Evolutionary conservation across 1,139 yeast genomes (phyloP), one percentile per base, ranked within the genome.

Genomic region (Pichia sp.): DNA sequence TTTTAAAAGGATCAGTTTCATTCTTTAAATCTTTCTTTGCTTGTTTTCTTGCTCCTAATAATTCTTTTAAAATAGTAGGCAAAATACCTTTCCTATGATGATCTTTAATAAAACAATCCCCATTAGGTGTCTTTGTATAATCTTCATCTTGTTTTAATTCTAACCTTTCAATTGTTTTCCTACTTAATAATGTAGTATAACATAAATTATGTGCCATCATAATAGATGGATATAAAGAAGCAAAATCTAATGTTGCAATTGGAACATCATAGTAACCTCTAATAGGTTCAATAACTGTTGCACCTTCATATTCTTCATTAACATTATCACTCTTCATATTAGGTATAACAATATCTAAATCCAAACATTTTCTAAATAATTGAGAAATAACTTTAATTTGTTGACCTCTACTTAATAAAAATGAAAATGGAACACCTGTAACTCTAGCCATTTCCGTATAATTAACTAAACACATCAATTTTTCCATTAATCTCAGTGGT

Each of bases 191-290:
- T 0, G 98, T 89, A 0, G 98, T 91, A 62, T 93, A 93, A 62
- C 99, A 93, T 45, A 93, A 69, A 61, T 93, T 93, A 61, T 93
- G 99, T 0, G 99, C 98, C 97, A 91, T 91, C 97, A 93, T 93
- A 56, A 93, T 93, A 46, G 96, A 86, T 6, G 99, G 99, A 62
- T 93, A 93, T 71, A 93, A 74, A 35, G 96, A 87, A 51, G 95
- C 88, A 75, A 93, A 93, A 80, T 93, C 99, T 52, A 93, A 70
- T 0, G 99, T 93, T 2, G 98, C 96, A 59, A 93, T 91, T 0
- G 99, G 99, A 9, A 85, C 91, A 62, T 88, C 95, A 56, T 93
- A 93, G 62, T 88, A 93, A 0, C 98, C 98, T 60, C 97, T 76
- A 13, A 71, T 72, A 1, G 99, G 99, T 59, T 93, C 98, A 62